Conservation (phyloP, 1,139 yeast species). For the Sugiyamaella xylanicola region DNA sequence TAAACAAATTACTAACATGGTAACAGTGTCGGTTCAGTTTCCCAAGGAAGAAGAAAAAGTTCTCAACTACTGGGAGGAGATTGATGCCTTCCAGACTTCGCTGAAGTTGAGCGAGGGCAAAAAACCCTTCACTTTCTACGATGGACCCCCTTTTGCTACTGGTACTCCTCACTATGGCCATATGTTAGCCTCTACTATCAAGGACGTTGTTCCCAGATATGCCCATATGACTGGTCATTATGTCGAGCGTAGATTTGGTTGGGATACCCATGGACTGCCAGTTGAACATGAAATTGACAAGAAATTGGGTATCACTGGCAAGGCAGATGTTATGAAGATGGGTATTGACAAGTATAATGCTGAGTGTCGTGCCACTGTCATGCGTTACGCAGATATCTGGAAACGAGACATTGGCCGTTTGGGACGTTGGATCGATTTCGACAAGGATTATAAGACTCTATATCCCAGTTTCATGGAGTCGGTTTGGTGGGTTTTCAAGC, state of each 20-base stretch:
- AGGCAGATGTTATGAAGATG: constrained; percentile 89
- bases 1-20: background rate
- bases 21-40: constrained; percentile 50
- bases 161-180: constrained; percentile 99
- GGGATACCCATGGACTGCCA: constrained; percentile 99
- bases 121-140: constrained; percentile 90
- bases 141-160: constrained; percentile 99
- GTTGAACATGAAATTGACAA: constrained; percentile 98
- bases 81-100: constrained; percentile 89
- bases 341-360: constrained; percentile 93
- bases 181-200: constrained; percentile 91
- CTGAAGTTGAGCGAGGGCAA: constrained; percentile 79
- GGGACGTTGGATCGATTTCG: constrained; percentile 99
- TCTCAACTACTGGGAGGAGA: constrained; percentile 78
- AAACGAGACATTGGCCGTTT: constrained; percentile 85
- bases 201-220: constrained; percentile 95
- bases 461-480: constrained; percentile 97
- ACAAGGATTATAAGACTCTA: constrained; percentile 95
- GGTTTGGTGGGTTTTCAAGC: constrained; percentile 98
- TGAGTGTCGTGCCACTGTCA: constrained; percentile 94
- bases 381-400: constrained; percentile 97
- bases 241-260: constrained; percentile 96
- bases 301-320: constrained; percentile 89
- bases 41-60: constrained; percentile 88
- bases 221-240: constrained; percentile 97